phyloP scores from a whole-genome alignment of 2,329 filamentous ascomycete species.

The Exophiala calicioides region DNA sequence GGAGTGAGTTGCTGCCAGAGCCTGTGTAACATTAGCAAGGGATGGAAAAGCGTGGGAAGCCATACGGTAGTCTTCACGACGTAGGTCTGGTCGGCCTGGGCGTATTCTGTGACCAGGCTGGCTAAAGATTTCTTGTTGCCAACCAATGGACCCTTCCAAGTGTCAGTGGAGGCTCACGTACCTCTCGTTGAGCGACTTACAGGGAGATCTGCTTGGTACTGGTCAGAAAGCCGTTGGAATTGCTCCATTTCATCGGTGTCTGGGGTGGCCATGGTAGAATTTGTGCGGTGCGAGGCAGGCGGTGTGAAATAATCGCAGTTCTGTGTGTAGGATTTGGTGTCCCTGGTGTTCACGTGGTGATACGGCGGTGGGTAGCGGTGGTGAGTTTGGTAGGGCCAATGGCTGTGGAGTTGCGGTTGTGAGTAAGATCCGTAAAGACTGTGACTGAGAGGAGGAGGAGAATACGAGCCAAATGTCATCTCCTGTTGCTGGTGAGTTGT shows the following conservation, averaged over 20 bases:
- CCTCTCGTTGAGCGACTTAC: conserved; percentile 41
- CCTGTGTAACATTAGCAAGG: conserved; percentile 50
- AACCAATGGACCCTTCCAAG: conserved; percentile 73
- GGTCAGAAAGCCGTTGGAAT: conserved; percentile 63
- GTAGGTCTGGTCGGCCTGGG: conserved; percentile 80
- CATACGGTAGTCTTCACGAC: conserved; percentile 80
- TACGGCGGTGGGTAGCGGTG: conserved; percentile 36
- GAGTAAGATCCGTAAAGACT: conserved; percentile 11
- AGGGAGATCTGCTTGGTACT: conserved; percentile 59
- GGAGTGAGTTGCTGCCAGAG: conserved; percentile 78
- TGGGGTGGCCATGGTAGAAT: conserved; percentile 41
- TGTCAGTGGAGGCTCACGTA: not conserved
- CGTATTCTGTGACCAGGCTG: conserved; percentile 80
- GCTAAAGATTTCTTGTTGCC: conserved; percentile 72
- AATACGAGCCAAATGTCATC: conserved; percentile 21
- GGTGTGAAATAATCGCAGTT: conserved; percentile 30
- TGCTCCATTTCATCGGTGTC: conserved; percentile 59
- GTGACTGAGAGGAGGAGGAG: conserved; percentile 11
- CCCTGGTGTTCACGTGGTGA: conserved; percentile 31
- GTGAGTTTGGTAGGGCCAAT: conserved; percentile 37
- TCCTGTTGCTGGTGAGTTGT: conserved; percentile 11
- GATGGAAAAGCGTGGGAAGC: conserved; percentile 10
- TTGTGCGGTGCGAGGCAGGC: conserved; percentile 24
- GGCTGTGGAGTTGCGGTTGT: conserved; percentile 19
- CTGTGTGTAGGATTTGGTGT: conserved; percentile 23